A percentile compares a stretch with the other conserved stretches of the same genome.
These are phyloP conservation scores for Actinomucor elegans DNA, from an alignment of 371 early-diverging fungal genomes.

Conservation along the genomic window DNA sequence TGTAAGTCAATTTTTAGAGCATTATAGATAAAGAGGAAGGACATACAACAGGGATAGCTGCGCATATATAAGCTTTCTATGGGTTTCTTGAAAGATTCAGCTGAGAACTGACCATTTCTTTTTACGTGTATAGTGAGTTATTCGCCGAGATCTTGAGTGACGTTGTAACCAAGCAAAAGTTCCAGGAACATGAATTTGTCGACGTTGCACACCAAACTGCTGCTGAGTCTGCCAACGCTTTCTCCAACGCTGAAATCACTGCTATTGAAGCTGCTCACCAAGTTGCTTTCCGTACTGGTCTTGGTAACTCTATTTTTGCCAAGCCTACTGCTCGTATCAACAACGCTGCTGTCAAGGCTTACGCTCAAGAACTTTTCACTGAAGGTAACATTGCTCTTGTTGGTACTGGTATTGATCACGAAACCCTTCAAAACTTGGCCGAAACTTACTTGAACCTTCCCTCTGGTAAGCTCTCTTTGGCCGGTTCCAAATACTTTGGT, in stretches of 20 bases:
- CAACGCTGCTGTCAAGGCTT: conserved; percentile 68
- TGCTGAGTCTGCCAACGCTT: conserved; percentile 71
- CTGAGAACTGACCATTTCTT: background rate
- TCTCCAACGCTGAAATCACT: conserved; percentile 63
- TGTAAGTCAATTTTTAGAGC: no score
- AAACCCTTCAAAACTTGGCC: conserved; percentile 64
- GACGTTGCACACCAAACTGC: conserved; percentile 69
- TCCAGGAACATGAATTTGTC: conserved; percentile 84
- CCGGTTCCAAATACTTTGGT: conserved; percentile 75
- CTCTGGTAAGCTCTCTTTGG: conserved; percentile 45
- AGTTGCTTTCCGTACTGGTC: conserved; percentile 91
- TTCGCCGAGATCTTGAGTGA: conserved; percentile 84
- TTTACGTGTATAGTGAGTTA: conserved; percentile 65
- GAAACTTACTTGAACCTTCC: conserved; percentile 54
- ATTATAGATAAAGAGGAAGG: background rate
- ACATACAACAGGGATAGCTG: background rate
- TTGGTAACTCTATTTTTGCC: conserved; percentile 94
- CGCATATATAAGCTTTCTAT: background rate
- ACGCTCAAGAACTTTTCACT: conserved; percentile 71
- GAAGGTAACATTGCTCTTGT: conserved; percentile 80
- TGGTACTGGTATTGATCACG: conserved; percentile 82
- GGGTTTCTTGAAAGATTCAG: background rate
- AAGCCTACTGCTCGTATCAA: conserved; percentile 55
- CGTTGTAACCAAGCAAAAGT: conserved; percentile 78
- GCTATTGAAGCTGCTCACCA: conserved; percentile 84